These are phyloP conservation scores for Xylariaceae sp. DNA, from an alignment of 2,329 filamentous ascomycete species.

Conservation along the genomic window DNA sequence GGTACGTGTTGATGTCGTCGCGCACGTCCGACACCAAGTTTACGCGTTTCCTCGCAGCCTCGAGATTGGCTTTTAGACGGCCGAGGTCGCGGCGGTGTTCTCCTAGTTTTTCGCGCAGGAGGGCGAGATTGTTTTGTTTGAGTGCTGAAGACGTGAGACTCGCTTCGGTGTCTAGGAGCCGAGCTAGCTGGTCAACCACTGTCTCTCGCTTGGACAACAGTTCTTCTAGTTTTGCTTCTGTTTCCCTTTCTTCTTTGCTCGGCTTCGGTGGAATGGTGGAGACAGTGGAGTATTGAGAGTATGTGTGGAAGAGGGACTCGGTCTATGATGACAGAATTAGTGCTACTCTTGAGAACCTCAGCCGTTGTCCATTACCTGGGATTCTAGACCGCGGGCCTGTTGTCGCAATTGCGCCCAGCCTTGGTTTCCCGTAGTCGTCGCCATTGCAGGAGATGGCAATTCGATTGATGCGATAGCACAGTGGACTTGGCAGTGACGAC, in stretches of 20 bases:
- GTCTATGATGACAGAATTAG: conserved; percentile 54
- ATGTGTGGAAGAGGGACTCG: conserved; percentile 77
- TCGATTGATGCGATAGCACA: no score
- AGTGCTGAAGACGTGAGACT: conserved; percentile 82
- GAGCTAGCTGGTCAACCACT: conserved; percentile 76
- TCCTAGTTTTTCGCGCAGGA: conserved; percentile 84
- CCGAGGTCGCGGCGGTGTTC: conserved; percentile 82
- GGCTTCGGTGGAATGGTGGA: conserved; percentile 78
- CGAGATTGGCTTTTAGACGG: conserved; percentile 70
- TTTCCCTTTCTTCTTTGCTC: conserved; percentile 76
- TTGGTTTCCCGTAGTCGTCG: conserved; percentile 52
- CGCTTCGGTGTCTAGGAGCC: conserved; percentile 90
- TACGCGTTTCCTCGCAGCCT: conserved; percentile 77
- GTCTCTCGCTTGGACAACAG: conserved; percentile 83
- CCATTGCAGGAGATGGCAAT: conserved; percentile 39
- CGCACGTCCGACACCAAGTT: conserved; percentile 90
- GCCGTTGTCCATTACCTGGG: conserved; percentile 62
- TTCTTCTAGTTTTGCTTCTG: conserved; percentile 79
- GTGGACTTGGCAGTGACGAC: no score
- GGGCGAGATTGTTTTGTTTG: conserved; percentile 94
- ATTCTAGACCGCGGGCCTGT: conserved; percentile 84
- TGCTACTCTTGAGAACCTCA: background rate
- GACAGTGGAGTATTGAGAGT: conserved; percentile 85
- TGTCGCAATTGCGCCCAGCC: conserved; percentile 95
- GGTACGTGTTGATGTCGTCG: conserved; percentile 88